Percentiles rank a stretch among this genome's conserved stretches.
Conservation (phyloP, 371 early-diverging fungal genomes). For the Mucor lusitanicus region DNA sequence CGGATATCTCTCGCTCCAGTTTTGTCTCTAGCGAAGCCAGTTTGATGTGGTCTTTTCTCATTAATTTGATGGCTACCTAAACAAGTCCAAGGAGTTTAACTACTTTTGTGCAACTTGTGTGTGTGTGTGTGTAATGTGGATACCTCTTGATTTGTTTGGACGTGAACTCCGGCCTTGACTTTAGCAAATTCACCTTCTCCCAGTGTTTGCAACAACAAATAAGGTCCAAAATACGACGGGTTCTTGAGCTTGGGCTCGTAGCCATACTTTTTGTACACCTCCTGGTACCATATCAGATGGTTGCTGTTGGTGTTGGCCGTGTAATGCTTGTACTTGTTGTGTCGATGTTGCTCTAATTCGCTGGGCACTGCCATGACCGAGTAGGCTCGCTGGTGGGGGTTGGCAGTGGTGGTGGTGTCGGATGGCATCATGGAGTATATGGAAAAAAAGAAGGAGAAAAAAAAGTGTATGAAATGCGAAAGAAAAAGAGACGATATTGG, state of each 20-base stretch:
- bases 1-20: constrained; percentile 81
- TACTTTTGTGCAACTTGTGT: not conserved
- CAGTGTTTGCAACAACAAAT: constrained; percentile 92
- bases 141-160: constrained; percentile 91
- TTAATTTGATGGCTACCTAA: constrained; percentile 83
- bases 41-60: constrained; percentile 80
- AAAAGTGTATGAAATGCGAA: constrained; percentile 5
- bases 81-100: not conserved
- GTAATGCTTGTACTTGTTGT: constrained; percentile 33
- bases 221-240: constrained; percentile 86
- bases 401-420: not conserved
- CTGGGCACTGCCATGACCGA: constrained; percentile 47
- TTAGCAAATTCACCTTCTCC: constrained; percentile 99
- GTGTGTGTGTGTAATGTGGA: not conserved
- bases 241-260: constrained; percentile 49
- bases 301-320: constrained; percentile 23
- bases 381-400: constrained; percentile 44
- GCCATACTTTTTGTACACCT: constrained; percentile 43
- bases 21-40: constrained; percentile 75
- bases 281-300: constrained; percentile 48
- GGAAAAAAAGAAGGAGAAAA: constrained; percentile 2
- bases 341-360: constrained; percentile 29
- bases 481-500: not conserved
- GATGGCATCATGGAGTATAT: not conserved
- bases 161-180: constrained; percentile 96